Base-by-base conservation (phyloP, 805 yeast genomes). In the Yarrowia sp. region DNA sequence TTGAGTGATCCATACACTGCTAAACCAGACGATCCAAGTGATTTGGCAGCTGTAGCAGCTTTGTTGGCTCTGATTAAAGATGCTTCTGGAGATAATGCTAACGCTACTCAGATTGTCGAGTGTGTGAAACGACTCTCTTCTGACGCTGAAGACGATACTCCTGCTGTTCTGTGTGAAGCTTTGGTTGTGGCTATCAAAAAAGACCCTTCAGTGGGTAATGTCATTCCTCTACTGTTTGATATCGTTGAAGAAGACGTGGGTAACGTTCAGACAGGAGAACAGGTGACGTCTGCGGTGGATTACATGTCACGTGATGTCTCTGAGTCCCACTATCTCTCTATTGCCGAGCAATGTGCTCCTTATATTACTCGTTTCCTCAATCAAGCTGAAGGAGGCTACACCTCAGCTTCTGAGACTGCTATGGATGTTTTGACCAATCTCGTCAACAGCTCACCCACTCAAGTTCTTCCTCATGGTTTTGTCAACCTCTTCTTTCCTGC, bases 111-210 rank as follows among this genome's bases (percentile, higher is more conserved):
- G n/a, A 68, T 78, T 10, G 71, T 83, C 41, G 51, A 68, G 1
- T 67, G 84, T 0, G 79, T 86, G 10, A 71, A 73, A 2, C 73
- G 80, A 1, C 74, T 93, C 9, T 71, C 82, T 3, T 82, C 80
- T 1, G 87, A 84, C 0, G 83, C 95, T 0, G 89, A 86, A 50
- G 97, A 90, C 51, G 98, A 92, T 70, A 83, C 96, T 0, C 85
- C 89, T 39, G 83, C 92, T 1, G 80, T 88, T 53, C 74, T 92
- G 45, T 80, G 89, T 11, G 97, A 92, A 72, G 82, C 88, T 0
- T 74, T 89, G n/a, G 79, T 86, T 0, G 79, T 81, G 2, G 83
- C 86, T 0, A 81, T 89, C 43, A 78, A 80, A 55, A 78, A 87
- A 8, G 78, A 81, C 66, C 78, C 41, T 22, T 6, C 10, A 10